Percentiles rank a stretch among this genome's conserved stretches.
These are phyloP conservation scores for Paecilomyces sp. DNA, from an alignment of 2,329 filamentous ascomycete genomes.

Conservation along the genomic window DNA sequence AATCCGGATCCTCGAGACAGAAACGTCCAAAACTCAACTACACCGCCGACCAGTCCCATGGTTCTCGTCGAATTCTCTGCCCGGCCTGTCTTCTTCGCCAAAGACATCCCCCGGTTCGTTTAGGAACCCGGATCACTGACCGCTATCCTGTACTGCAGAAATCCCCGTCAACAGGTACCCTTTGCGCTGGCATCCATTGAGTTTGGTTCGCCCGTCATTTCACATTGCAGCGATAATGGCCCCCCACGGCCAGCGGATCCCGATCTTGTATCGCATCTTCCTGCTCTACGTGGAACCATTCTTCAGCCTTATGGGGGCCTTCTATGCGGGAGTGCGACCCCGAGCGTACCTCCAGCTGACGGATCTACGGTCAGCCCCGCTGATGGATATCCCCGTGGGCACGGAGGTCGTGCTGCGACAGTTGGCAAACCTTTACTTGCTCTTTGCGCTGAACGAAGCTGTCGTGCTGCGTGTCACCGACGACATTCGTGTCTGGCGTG, in stretches of 20 bases:
- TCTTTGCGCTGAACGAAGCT: conserved; percentile 71
- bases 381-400: conserved; percentile 44
- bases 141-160: not conserved
- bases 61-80: not conserved
- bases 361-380: conserved; percentile 46
- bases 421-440: conserved; percentile 69
- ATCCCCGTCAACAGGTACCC: not conserved
- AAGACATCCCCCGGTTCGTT: not conserved
- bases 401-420: conserved; percentile 65
- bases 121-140: not conserved
- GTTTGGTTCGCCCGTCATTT: not conserved
- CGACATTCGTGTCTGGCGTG: conserved; percentile 63
- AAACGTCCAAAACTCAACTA: not conserved
- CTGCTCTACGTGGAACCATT: conserved; percentile 66
- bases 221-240: not conserved
- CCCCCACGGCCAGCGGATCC: not conserved
- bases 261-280: conserved; percentile 51
- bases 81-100: not conserved
- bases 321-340: conserved; percentile 46
- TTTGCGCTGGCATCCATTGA: not conserved
- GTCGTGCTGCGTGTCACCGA: conserved; percentile 63
- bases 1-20: not conserved
- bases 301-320: conserved; percentile 47
- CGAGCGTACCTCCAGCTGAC: conserved; percentile 58
- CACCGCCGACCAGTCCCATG: not conserved